Base-by-base conservation (phyloP, 2,329 filamentous ascomycete species). In the Cadophora sp. region DNA sequence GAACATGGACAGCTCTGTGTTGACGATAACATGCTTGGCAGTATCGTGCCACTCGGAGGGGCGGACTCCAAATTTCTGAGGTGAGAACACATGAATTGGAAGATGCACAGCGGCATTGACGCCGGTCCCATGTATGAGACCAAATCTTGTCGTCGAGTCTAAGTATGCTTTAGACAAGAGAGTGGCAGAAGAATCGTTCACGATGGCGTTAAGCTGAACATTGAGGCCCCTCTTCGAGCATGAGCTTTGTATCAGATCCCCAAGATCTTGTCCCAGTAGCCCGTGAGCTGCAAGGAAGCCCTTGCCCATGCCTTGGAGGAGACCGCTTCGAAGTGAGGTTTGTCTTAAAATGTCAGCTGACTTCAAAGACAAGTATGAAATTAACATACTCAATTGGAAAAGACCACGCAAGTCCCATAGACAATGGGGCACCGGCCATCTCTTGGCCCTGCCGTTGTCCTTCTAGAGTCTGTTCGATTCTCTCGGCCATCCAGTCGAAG, bases 1-100 rank as follows among this genome's bases (percentile, higher is more conserved):
- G 75, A 90, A 90, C 88, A 91, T 91, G 72, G 88, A 85, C 40
- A 91, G 78, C 77, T 91, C 89, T 0, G 88, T 90, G 76, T 91
- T 91, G 72, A 91, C 84, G 68, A 91, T 86, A 66, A 91, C 87
- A 72, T 90, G 86, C 66, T 82, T 85, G 4, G 87, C 88, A 24
- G 81, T 80, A 26, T 85, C 81, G 73, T 87, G 86, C 88, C 88
- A 90, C 37, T 78, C 78, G 6, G 79, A 76, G 0, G 87, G 86
- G 9, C 87, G 83, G 29, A 78, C 74, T 51, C 87, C 87, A 68
- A 88, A 89, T 75, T 90, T 91, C 58, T 79, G 68, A 53, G 79
- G 81, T 31, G 84, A 82, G 64, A 91, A 83, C 19, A 85, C 82
- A 3, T 81, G 80, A 2, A 89, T 83, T 5, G 89, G 89, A 29